Evolutionary conservation across 2,329 filamentous ascomycete genomes (phyloP).

Genomic region (Epichloe scottii): DNA sequence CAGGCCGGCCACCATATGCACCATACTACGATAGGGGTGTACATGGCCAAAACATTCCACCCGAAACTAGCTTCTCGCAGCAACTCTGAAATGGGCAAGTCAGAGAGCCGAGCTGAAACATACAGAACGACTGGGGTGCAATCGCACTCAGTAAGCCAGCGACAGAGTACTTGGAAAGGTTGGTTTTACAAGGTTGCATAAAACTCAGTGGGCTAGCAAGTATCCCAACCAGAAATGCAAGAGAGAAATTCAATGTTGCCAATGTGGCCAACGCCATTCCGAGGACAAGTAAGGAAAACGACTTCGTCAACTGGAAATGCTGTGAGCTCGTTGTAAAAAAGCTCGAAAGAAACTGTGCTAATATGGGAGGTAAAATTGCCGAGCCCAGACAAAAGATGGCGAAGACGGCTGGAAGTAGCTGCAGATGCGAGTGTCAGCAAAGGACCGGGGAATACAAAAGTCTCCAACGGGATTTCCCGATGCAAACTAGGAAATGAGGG

Average conservation of each 20-base stretch:
- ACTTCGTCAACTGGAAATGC: conserved; percentile 70
- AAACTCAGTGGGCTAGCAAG: conserved; percentile 72
- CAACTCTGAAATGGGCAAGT: conserved; percentile 39
- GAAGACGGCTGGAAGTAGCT: conserved; percentile 52
- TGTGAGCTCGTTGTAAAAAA: conserved; percentile 46
- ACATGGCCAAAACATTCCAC: conserved; percentile 82
- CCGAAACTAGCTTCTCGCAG: conserved; percentile 67
- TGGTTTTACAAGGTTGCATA: conserved; percentile 34
- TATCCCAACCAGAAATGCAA: conserved; percentile 74
- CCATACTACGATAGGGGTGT: conserved; percentile 83
- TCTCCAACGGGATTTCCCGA: not conserved
- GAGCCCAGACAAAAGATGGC: conserved; percentile 42
- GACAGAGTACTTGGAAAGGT: conserved; percentile 28
- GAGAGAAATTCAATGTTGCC: conserved; percentile 89
- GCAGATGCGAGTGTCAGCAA: not conserved
- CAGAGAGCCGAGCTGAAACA: conserved; percentile 29
- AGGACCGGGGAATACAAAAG: not conserved
- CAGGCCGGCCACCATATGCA: conserved; percentile 93
- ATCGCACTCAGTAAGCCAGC: conserved; percentile 43
- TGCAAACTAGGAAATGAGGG: not conserved
- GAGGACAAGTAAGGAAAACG: conserved; percentile 81
- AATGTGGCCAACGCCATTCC: conserved; percentile 87
- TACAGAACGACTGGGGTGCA: conserved; percentile 48
- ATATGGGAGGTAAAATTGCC: conserved; percentile 39
- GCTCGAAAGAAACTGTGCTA: conserved; percentile 41